phyloP scores from a whole-genome alignment of 805 yeast species.

The Candida arabinofermentans region DNA sequence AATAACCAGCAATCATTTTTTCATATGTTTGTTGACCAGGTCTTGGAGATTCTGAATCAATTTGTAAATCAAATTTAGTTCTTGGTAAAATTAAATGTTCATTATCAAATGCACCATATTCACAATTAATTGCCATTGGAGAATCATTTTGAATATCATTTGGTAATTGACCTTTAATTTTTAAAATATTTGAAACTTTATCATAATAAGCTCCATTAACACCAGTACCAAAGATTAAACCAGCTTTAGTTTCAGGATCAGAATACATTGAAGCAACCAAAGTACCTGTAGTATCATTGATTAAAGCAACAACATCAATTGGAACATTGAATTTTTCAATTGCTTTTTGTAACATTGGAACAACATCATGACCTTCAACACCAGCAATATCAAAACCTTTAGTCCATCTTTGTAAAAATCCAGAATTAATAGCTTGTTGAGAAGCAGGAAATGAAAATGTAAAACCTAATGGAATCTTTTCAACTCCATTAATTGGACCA shows the following conservation, averaged over 20 bases:
- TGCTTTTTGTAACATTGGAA: constrained; percentile 81
- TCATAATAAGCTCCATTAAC: constrained; percentile 97
- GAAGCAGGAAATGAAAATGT: constrained; percentile 91
- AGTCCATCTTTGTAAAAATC: constrained; percentile 93
- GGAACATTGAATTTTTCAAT: constrained; percentile 64
- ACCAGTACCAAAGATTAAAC: constrained; percentile 95
- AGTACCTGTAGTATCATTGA: constrained; percentile 97
- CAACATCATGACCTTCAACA: constrained; percentile 94
- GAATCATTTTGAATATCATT: constrained; percentile 56
- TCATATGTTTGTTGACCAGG: constrained; percentile 96
- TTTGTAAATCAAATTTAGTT: constrained; percentile 77
- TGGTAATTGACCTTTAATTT: constrained; percentile 67
- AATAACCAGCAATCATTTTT: constrained; percentile 96
- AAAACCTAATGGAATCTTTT: constrained; percentile 79
- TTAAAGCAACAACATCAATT: constrained; percentile 83
- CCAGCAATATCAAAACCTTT: constrained; percentile 93
- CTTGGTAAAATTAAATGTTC: constrained; percentile 83
- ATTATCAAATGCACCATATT: constrained; percentile 96
- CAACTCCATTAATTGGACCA: constrained; percentile 51
- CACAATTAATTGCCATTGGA: constrained; percentile 96
- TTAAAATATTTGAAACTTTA: constrained; percentile 64
- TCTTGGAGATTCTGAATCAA: constrained; percentile 87
- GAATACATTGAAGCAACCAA: constrained; percentile 92
- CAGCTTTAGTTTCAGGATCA: constrained; percentile 86
- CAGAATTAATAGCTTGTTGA: constrained; percentile 79